Evolutionary conservation across 176 grass and related monocot genomes (phyloP), one percentile per base, ranked within the genome.

Genomic region (Microstegium vimineum): DNA sequence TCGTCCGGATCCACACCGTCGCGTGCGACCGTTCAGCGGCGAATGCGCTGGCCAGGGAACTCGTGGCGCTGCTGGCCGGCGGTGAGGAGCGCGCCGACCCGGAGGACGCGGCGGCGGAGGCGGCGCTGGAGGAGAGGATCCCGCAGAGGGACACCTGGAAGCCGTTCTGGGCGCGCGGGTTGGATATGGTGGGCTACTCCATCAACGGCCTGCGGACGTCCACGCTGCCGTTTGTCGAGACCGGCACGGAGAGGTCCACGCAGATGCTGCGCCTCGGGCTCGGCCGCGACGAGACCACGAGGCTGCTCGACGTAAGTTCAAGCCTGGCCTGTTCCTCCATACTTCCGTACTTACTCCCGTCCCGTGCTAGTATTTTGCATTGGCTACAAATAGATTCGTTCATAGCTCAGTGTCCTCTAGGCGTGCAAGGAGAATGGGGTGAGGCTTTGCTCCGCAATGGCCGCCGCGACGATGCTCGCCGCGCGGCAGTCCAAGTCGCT

Each of bases 171-270:
- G 87, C 85, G 15, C 86, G 96, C 23, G 96, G 96, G 27, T 62
- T 86, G 84, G 96, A 98, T 77, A 73, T 98, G 84, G 61, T 95
- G 17, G 93, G 96, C 22, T 98, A 98, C 76, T 93, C 93, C 73
- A 73, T 98, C 69, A 98, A 95, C 75, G 96, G 96, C 8, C 83
- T 98, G 27, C 85, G 96, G 40, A 91, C 93, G 13, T 85, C 89
- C 31, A 87, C 80, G 35, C 79, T 98, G 59, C 89, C 69, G 43
- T 95, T 95, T 66, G 49, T 72, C 46, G 82, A 91, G 83, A 83
- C 93, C 18, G 85, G 83, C 57, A 82, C 85, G 28, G 87, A 62
- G 51, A 81, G 93, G 68, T 85, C 81, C 17, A 90, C 96, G 20
- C 82, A 88, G 42, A 82, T 91, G 78, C 83, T 91, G 65, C 87